These are phyloP conservation scores for Colletotrichum chlorophyti DNA, from an alignment of 2,329 filamentous ascomycete species.

Conservation along the genomic window DNA sequence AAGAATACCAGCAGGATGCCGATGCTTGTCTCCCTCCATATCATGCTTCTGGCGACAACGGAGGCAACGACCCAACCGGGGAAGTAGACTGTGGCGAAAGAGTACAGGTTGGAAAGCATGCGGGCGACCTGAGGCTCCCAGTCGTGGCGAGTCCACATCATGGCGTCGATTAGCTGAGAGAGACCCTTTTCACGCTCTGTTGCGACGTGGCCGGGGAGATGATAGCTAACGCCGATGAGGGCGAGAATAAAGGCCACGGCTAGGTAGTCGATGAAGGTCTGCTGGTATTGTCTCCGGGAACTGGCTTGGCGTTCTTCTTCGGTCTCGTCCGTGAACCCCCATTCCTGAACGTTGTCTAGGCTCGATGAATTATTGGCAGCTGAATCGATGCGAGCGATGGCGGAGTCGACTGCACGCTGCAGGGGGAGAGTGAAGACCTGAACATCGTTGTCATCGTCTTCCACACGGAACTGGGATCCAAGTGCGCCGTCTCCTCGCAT, in stretches of 20 bases:
- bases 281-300: slow-evolving; percentile 67
- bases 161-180: slow-evolving; percentile 77
- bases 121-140: slow-evolving; percentile 48
- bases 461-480: slow-evolving; percentile 60
- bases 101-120: slow-evolving; percentile 66
- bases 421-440: slow-evolving; percentile 73
- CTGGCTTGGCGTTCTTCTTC: slow-evolving; percentile 60
- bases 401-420: slow-evolving; percentile 70
- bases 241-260: slow-evolving; percentile 73
- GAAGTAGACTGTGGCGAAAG: slow-evolving; percentile 73
- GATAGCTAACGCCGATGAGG: slow-evolving; percentile 73
- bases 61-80: slow-evolving; percentile 56
- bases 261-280: slow-evolving; percentile 68
- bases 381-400: slow-evolving; percentile 60
- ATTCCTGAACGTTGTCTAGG: slow-evolving; percentile 41
- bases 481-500: slow-evolving; percentile 68
- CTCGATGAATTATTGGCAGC: not conserved
- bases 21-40: slow-evolving; percentile 68
- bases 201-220: slow-evolving; percentile 74
- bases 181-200: slow-evolving; percentile 74
- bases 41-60: slow-evolving; percentile 65
- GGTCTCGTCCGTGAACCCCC: slow-evolving; percentile 40
- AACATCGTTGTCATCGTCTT: slow-evolving; percentile 64
- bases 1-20: slow-evolving; percentile 77
- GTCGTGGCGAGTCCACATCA: slow-evolving; percentile 69